Base-by-base conservation (phyloP, 768 basidiomycete genomes). In the Wakefieldia striispora region DNA sequence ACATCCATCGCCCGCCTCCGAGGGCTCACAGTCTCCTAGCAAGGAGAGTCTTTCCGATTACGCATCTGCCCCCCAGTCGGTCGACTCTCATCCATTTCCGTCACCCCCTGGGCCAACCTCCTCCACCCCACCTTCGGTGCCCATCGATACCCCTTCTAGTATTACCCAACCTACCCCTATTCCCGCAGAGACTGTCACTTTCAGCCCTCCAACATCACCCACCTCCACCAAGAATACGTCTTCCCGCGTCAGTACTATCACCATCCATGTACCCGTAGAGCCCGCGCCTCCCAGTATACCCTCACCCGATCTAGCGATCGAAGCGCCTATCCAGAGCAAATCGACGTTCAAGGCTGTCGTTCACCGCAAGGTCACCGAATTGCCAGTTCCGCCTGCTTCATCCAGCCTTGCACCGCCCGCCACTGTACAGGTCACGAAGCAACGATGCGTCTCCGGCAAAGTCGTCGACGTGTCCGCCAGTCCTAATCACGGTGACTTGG, bases 261-360 rank as follows among this genome's bases (percentile, higher is more conserved):
- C 50, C 12, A 39, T 44, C 16, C 44, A 50, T 23, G 27, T 37
- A 8, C 35, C 58, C 40, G 36, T 17, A 10, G 42, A 27, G 14
- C 50, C 54, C 6, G 34, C 40, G 4, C 37, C 38, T 16, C 35
- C 48, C 29, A 58, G 34, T n/a, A 17, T 38, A 21, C 33, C 54
- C 23, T 49, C 56, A n/a, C 54, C 60, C 14, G 44, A 40, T 26
- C 35, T 27, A 17, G 36, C 52, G 2, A 23, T 34, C 21, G 49
- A 49, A 16, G 3, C 43, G 12, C 54, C 19, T 17, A 35, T 43
- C 12, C 56, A 51, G 37, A 47, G 36, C 26, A 69, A 53, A 38
- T 20, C 54, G 11, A 68, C 71, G 4, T 84, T 84, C 65, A 73
- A 68, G 41, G 80, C 82, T 21, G 77, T 83, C 14, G 82, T 84